phyloP scores from a whole-genome alignment of 2,329 filamentous ascomycete species.

The Fusarium pilosicola region DNA sequence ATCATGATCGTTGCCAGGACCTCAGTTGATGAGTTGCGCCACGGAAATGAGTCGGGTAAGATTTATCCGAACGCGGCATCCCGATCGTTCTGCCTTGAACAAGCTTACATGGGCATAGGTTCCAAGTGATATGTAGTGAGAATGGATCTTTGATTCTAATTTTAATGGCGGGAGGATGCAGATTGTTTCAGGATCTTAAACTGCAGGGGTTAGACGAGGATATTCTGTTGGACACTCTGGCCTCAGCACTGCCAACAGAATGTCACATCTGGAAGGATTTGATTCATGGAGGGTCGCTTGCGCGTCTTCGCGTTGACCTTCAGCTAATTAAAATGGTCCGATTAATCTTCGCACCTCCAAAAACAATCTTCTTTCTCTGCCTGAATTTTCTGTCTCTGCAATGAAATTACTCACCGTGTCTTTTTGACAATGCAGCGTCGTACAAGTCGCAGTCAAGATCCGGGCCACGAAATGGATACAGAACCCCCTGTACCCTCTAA shows the following conservation, averaged over 20 bases:
- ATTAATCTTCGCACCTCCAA: background rate
- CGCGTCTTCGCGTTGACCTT: background rate
- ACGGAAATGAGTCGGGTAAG: background rate
- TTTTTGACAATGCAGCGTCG: background rate
- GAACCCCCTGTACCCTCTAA: fast-evolving
- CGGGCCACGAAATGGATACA: background rate
- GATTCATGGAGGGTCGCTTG: background rate
- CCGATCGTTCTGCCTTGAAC: background rate
- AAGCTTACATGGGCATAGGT: background rate
- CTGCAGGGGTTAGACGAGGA: background rate
- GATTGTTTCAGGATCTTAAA: background rate
- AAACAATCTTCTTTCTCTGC: fast-evolving
- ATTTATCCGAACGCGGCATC: background rate
- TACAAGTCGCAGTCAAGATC: background rate
- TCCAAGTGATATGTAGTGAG: no score
- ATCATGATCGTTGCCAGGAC: no score
- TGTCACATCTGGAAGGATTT: background rate
- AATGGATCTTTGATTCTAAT: background rate
- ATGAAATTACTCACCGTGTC: fast-evolving
- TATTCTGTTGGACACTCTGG: background rate
- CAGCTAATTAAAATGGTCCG: background rate
- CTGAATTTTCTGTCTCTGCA: fast-evolving
- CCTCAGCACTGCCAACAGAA: background rate
- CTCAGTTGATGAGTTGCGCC: background rate
- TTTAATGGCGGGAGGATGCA: background rate